Base-by-base conservation (phyloP, 352 stramenopile species). In the Globisporangium echinulatum region DNA sequence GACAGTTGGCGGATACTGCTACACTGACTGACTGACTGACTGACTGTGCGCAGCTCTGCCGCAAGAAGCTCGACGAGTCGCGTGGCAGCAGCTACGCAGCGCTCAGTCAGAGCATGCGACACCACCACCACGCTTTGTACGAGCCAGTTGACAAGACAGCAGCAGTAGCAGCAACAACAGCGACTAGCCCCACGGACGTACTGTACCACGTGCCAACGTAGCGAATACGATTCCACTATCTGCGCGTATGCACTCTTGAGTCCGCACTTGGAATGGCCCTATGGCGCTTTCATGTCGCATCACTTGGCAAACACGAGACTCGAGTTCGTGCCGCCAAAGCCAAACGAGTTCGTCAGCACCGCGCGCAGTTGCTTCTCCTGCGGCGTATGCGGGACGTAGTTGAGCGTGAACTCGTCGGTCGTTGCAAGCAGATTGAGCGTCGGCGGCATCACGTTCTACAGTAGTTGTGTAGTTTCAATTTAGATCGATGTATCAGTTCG, bases 311-410 rank as follows among this genome's bases (percentile, higher is more conserved):
- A 94, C 53, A 82, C 79, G 10, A 94, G 65, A 52, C 76, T 88
- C 11, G 83, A 87, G 81, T 99, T 99, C 11, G 94, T 98, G 54
- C 97, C 97, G 58, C 96, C 96, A 70, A 99, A 99, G 25, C 97
- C 97, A 83, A 99, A 99, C 40, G 93, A 98, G 72, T 99, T 99
- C 14, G 80, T 94, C 42, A 98, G 68, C 3, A 94, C 91, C 42
- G 82, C 75, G 9, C 84, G 65, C 11, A 97, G 55, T 13, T 89
- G 62, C 52, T 88, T 84, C 59, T 95, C 76, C 49, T 91, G 81
- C 3, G 79, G 74, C 10, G 73, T 59, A 39, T 82, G 75, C 17
- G 75, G 69, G 25, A 94, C 87, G 66, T 97, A 92, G 69, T 90
- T 88, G 57, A 97, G 74, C 37, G 85, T 86, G 68, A 97, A 90